These are phyloP conservation scores for Neonectria punicea DNA, from an alignment of 2,329 filamentous ascomycete species.

Conservation along the genomic window DNA sequence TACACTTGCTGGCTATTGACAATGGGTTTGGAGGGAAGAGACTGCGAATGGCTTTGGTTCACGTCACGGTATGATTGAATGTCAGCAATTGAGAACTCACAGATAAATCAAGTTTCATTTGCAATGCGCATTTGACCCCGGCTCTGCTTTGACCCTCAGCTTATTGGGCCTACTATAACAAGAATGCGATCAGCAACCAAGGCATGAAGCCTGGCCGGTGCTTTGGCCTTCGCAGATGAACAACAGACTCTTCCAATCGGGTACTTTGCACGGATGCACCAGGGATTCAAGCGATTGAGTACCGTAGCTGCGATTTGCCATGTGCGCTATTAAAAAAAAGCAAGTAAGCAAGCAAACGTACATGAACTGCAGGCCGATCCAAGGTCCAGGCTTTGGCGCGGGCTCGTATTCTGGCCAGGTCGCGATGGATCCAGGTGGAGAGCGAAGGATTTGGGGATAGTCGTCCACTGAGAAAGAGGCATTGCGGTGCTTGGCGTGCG, in stretches of 20 bases:
- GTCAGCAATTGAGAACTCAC: background rate
- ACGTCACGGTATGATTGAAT: background rate
- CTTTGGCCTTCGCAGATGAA: background rate
- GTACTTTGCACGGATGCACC: background rate
- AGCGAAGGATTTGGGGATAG: background rate
- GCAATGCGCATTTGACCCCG: background rate
- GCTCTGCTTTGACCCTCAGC: background rate
- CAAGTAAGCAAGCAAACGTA: background rate
- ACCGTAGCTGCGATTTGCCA: background rate
- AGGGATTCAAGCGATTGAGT: background rate
- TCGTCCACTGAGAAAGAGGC: too few relatives aligned
- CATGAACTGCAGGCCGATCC: background rate
- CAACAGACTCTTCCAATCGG: background rate
- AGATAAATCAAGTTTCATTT: background rate
- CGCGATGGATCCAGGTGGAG: background rate
- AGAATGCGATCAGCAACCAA: background rate
- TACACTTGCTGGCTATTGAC: background rate
- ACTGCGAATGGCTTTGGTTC: background rate
- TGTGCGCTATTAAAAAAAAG: slow-evolving; percentile 3
- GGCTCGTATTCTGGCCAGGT: background rate
- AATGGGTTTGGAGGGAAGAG: background rate
- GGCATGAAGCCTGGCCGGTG: background rate
- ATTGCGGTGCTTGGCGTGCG: background rate
- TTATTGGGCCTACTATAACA: background rate
- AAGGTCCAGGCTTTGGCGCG: background rate